Evolutionary conservation across 257 asterid genomes (phyloP).

Genomic region (Nemophila menziesii): DNA sequence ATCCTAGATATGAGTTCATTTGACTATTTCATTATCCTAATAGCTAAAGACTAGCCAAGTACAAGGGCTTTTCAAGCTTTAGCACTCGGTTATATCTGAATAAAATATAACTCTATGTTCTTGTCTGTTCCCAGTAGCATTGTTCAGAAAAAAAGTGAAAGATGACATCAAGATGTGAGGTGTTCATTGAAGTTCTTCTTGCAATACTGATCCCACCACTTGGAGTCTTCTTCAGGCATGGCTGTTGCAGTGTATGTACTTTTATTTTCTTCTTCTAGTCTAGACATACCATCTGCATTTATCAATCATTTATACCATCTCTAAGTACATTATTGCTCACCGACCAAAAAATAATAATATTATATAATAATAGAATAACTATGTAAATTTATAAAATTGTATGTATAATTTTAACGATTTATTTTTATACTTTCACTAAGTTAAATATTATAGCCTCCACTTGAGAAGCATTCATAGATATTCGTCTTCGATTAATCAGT

Average conservation of each 20-base stretch:
- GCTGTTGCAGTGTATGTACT: slow-evolving; percentile 47
- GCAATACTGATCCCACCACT: slow-evolving; percentile 59
- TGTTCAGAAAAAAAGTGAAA: neutral
- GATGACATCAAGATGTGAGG: slow-evolving; percentile 36
- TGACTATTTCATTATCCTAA: neutral
- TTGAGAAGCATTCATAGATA: too few relatives aligned
- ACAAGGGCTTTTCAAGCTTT: too few relatives aligned
- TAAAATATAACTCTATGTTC: neutral
- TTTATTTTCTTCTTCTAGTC: neutral
- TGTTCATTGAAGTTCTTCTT: slow-evolving; percentile 27
- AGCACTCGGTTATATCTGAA: neutral
- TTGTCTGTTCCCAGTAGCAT: neutral
- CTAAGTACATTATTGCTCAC: too few relatives aligned
- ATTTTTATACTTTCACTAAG: too few relatives aligned
- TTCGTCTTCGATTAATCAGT: too few relatives aligned
- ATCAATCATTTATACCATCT: too few relatives aligned
- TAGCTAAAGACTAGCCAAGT: neutral
- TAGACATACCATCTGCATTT: neutral
- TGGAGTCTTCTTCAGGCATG: slow-evolving; percentile 57
- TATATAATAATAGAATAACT: too few relatives aligned
- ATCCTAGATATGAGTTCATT: neutral
- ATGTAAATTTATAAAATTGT: too few relatives aligned
- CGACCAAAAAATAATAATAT: too few relatives aligned
- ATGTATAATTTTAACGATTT: too few relatives aligned
- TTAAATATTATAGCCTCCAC: too few relatives aligned